These are phyloP conservation scores for Penicillium palitans DNA, from an alignment of 2,329 filamentous ascomycete species.

Conservation along the genomic window DNA sequence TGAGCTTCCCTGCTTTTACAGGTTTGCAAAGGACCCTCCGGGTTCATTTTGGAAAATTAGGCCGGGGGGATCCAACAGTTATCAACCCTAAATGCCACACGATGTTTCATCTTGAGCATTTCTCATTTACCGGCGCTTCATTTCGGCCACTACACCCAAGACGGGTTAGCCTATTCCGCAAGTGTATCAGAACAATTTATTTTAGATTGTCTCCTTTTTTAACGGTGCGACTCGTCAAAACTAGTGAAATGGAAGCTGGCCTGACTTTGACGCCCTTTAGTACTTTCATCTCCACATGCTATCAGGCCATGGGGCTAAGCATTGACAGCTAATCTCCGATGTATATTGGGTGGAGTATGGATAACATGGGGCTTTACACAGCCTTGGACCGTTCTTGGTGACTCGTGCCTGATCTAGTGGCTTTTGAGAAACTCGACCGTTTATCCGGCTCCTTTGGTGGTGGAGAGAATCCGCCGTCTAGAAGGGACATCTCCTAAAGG, in stretches of 20 bases:
- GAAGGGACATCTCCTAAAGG: constrained; percentile 5
- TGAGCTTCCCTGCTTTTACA: neutral
- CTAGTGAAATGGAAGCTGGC: constrained; percentile 10
- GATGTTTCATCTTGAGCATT: constrained; percentile 25
- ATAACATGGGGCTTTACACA: constrained; percentile 12
- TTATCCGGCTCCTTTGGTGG: constrained; percentile 5
- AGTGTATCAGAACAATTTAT: constrained; percentile 19
- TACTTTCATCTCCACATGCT: constrained; percentile 7
- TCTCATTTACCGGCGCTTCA: constrained; percentile 16
- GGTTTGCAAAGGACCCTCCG: constrained; percentile 15
- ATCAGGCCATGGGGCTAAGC: neutral
- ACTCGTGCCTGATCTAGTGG: constrained; percentile 13
- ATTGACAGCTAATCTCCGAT: neutral
- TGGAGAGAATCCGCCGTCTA: constrained; percentile 9
- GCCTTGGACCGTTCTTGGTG: neutral
- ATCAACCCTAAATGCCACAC: constrained; percentile 14
- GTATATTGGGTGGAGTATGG: constrained; percentile 1
- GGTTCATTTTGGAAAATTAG: constrained; percentile 11
- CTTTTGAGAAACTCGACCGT: neutral
- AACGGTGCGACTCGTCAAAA: neutral
- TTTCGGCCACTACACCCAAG: constrained; percentile 17
- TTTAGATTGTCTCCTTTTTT: constrained; percentile 16
- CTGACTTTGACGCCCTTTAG: constrained; percentile 8
- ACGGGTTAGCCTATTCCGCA: constrained; percentile 15
- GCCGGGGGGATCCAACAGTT: constrained; percentile 5